A percentile compares a stretch with the other conserved stretches of the same genome.
Evolutionary conservation across 176 grass and related monocot species (phyloP).

Genomic region (Elymus sibiricus): DNA sequence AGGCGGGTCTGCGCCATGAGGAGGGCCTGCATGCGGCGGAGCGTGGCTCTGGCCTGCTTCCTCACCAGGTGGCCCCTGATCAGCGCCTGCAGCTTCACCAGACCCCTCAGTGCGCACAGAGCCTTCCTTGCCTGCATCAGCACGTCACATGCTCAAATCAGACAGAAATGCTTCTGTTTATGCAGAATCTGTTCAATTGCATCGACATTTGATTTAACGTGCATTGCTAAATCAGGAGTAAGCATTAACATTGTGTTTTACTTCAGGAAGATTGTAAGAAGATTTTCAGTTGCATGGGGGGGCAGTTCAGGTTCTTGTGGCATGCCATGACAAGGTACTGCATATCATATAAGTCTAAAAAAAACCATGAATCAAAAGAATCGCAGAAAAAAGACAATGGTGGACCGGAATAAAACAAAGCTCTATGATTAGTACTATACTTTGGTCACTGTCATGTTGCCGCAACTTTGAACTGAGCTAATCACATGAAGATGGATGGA

Average conservation of each 20-base stretch:
- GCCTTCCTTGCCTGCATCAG: conserved; percentile 66
- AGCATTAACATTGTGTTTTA: neutral
- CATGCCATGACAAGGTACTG: neutral
- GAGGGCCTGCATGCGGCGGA: conserved; percentile 78
- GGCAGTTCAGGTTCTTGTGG: neutral
- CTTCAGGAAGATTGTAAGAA: neutral
- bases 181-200: neutral
- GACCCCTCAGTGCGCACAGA: conserved; percentile 65
- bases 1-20: conserved; percentile 57
- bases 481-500: neutral
- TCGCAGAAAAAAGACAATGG: no score
- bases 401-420: no score
- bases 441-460: no score
- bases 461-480: neutral
- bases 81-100: conserved; percentile 83
- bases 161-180: neutral
- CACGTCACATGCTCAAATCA: neutral
- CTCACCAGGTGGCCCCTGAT: conserved; percentile 76
- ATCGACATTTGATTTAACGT: neutral
- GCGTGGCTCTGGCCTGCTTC: conserved; percentile 65
- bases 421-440: no score
- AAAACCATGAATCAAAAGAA: no score
- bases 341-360: no score
- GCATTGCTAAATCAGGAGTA: neutral
- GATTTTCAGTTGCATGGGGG: neutral